These are phyloP conservation scores for Prunus yedoensis DNA, from an alignment of 331 rosid genomes.

Conservation along the genomic window DNA sequence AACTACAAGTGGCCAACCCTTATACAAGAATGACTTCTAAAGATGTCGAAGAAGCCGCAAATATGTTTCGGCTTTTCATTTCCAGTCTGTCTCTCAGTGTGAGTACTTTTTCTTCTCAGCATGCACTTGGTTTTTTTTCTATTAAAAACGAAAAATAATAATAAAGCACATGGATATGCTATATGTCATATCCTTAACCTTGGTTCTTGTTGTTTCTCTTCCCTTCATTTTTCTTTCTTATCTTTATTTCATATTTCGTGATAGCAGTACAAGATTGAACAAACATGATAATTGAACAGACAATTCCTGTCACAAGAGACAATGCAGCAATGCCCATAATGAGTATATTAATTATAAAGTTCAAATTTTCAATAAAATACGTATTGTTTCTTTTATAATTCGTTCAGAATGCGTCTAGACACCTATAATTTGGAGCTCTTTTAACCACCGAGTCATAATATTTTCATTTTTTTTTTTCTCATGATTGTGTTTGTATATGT, in stretches of 20 bases:
- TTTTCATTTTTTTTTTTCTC: not conserved
- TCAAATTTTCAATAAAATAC: not conserved
- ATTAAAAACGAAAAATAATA: not conserved
- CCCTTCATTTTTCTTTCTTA: not conserved
- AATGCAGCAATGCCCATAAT: not conserved
- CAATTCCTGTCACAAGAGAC: not conserved
- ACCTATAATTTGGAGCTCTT: not conserved
- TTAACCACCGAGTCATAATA: not conserved
- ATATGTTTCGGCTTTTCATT: conserved; percentile 72
- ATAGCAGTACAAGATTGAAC: not conserved
- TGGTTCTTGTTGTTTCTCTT: not conserved
- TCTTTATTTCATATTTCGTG: not conserved
- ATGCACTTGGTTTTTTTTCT: not conserved
- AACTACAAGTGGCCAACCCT: conserved; percentile 70
- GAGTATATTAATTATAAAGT: not conserved
- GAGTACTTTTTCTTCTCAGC: conserved; percentile 35
- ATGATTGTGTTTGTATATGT: not conserved
- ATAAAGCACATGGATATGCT: no score
- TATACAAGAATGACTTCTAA: conserved; percentile 78
- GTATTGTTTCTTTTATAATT: not conserved
- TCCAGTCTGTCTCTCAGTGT: conserved; percentile 89
- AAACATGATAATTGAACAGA: not conserved
- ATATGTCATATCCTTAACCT: not conserved
- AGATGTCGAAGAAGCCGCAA: conserved; percentile 60
- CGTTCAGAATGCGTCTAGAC: not conserved